Percentiles rank a stretch among this genome's conserved stretches.
These are phyloP conservation scores for Mucor racemosus DNA, from an alignment of 371 early-diverging fungal genomes.

Conservation along the genomic window DNA sequence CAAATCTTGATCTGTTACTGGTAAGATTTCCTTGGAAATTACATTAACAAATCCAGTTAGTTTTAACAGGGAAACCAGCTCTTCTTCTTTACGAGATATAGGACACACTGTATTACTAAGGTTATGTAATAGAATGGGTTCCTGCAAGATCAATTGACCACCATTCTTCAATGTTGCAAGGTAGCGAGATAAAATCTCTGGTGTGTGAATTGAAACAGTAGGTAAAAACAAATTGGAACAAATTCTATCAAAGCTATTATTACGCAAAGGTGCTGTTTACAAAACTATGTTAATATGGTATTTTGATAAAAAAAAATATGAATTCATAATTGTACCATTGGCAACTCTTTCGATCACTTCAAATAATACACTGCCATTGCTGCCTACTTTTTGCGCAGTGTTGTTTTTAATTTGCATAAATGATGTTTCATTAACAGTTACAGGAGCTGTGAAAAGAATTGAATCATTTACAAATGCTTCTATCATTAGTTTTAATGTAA, in stretches of 20 bases:
- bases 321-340: conserved; percentile 31
- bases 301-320: not conserved
- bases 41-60: conserved; percentile 55
- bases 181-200: conserved; percentile 45
- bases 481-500: not conserved
- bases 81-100: conserved; percentile 44
- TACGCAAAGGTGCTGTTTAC: conserved; percentile 39
- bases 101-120: conserved; percentile 43
- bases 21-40: conserved; percentile 24
- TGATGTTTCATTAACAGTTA: conserved; percentile 36
- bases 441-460: conserved; percentile 44
- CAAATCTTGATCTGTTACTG: conserved; percentile 51
- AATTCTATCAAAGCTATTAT: conserved; percentile 35
- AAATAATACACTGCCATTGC: conserved; percentile 42
- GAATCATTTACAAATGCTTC: conserved; percentile 24
- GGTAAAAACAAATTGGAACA: conserved; percentile 47
- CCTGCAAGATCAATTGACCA: conserved; percentile 39
- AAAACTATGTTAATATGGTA: not conserved
- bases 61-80: conserved; percentile 48
- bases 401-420: conserved; percentile 30
- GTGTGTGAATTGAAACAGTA: conserved; percentile 41
- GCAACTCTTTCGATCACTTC: conserved; percentile 52
- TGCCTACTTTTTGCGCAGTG: conserved; percentile 45
- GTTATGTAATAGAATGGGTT: conserved; percentile 38
- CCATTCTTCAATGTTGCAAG: conserved; percentile 38